Base-by-base conservation (phyloP, 768 basidiomycete species). In the Hygrophorus pudorinus region DNA sequence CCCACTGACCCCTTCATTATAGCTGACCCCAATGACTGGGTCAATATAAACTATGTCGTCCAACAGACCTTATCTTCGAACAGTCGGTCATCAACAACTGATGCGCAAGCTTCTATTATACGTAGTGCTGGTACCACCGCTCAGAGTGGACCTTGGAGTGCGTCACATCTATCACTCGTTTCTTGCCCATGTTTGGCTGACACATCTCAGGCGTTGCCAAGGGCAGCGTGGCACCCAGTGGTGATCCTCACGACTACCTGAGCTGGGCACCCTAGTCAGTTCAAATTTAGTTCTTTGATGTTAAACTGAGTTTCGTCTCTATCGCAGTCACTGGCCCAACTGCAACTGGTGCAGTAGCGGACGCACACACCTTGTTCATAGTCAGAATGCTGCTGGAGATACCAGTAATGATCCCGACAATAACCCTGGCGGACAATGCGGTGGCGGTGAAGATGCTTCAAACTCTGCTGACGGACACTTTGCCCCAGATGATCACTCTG, bases 241-340 rank as follows among this genome's bases (percentile, higher is more conserved):
- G 75, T 1, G 63, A 77, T 53, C 65, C 65, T 28, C 74, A 78
- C 48, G 79, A 81, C 53, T 83, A 79, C 54, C 67, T 81, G 71
- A 80, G 78, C 55, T 81, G 76, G 75, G 75, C 78, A 11, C 79
- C 81, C 32, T 83, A 81, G 79, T 80, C 58, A 37, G 76, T 56
- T 10, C 28, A 34, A 11, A 24, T 31, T 13, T 37, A 7, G 24
- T 31, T 34, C 38, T 30, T 39, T 37, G 4, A 45, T 24, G 39
- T 7, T 9, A 40, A 21, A 34, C 20, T 38, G 18, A 18, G 8
- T 9, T 3, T n/a, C 33, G 10, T 3, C 9, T n/a, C 3, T 21
- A 2, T 16, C 36, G 29, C 34, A 78, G 77, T 47, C 73, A 65
- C 58, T 81, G 80, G 79, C 79, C 80, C 0, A 66, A 81, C 54